Conservation (phyloP, 306 rosid genomes). For the Cyclanthera cordifolia region DNA sequence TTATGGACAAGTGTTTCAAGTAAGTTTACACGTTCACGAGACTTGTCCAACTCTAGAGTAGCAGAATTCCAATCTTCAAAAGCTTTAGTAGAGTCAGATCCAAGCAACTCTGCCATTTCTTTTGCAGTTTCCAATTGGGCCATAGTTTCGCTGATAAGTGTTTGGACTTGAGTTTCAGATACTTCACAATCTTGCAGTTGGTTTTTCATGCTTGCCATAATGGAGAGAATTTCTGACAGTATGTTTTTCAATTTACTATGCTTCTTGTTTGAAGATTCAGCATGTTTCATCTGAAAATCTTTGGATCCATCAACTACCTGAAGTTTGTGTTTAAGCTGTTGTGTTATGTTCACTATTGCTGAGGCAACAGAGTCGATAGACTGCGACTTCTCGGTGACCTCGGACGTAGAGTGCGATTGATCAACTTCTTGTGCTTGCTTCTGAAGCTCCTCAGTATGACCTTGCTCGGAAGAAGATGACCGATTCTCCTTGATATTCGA, state of each 20-base stretch:
- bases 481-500: slow-evolving; percentile 51
- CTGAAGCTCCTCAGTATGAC: slow-evolving; percentile 34
- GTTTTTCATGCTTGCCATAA: slow-evolving; percentile 51
- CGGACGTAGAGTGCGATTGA: slow-evolving; percentile 31
- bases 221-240: slow-evolving; percentile 49
- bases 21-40: slow-evolving; percentile 37
- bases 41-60: slow-evolving; percentile 45
- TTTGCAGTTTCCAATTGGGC: slow-evolving; percentile 60
- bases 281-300: slow-evolving; percentile 36
- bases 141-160: slow-evolving; percentile 40
- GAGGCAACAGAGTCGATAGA: slow-evolving; percentile 41
- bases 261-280: slow-evolving; percentile 37
- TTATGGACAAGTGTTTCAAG: slow-evolving; percentile 43
- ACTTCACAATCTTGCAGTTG: slow-evolving; percentile 46
- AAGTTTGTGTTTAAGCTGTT: slow-evolving; percentile 58
- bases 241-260: slow-evolving; percentile 43
- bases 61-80: slow-evolving; percentile 40
- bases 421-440: slow-evolving; percentile 33
- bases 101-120: slow-evolving; percentile 39
- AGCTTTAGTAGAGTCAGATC: slow-evolving; percentile 38
- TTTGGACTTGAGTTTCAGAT: slow-evolving; percentile 57
- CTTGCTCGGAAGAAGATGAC: slow-evolving; percentile 41
- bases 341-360: slow-evolving; percentile 42
- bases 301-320: slow-evolving; percentile 39
- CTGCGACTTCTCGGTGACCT: slow-evolving; percentile 37